Evolutionary conservation across 1,139 yeast species (phyloP), one percentile per base, ranked within the genome.

Genomic region (Kurtzmaniella natalensis): DNA sequence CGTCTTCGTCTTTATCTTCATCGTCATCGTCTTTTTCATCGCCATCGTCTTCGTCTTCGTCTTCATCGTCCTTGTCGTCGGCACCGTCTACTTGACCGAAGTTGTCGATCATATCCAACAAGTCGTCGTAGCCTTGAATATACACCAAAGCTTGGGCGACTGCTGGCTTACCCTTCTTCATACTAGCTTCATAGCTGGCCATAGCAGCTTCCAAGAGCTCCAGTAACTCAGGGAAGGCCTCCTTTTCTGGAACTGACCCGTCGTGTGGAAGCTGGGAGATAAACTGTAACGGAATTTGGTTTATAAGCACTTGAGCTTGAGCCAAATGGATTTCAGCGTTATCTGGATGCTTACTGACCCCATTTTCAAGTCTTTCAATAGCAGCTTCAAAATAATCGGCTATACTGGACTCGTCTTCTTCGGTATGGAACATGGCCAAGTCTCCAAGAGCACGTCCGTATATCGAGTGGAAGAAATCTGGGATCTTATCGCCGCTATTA

Each of bases 391-490:
- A 78, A 47, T 66, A 83, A 36, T 77, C 83, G 15, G 59, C 53
- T 3, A 79, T 67, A 35, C 63, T 53, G 21, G 60, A 52, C 21
- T 54, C 46, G 32, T 61, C 62, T 28, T 59, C 61, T 6, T 35
- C 35, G 15, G 29, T 15, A 38, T 72, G 68, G 55, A 76, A 81
- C 23, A 63, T 66, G 3, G 89, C 78, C 46, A 87, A 63, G 38
- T 82, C 87, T 25, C 81, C 69, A 35, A 89, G 64, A 0, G 95
- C 80, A 33, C 75, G 61, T 0, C 87, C 88, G 53, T 88, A 89
- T 21, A 83, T 74, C 7, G 80, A 63, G 51, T 86, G 85, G 56
- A 87, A 86, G 31, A 65, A 66, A 14, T 78, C 78, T 11, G 81
- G 76, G 15, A 84, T 53, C 5, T 16, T 58, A 28, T 53, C 47